Conservation (phyloP, 1,139 yeast species). For the Kluyveromyces sp. region DNA sequence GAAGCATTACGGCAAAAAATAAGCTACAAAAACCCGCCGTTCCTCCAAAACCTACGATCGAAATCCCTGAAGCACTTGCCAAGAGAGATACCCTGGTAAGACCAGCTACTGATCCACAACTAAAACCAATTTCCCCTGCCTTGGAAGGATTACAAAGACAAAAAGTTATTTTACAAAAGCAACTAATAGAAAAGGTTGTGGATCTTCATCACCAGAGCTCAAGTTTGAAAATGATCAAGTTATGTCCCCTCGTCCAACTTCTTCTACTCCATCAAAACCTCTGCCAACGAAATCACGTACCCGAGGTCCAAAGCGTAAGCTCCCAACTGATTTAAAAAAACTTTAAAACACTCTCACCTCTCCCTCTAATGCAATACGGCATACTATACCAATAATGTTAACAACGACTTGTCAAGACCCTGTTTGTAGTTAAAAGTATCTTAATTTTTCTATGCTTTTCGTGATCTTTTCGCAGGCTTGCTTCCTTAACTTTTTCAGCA, state of each 20-base stretch:
- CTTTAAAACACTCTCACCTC: background rate
- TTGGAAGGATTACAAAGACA: background rate
- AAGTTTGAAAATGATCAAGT: no score
- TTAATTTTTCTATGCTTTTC: no score
- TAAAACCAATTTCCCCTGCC: background rate
- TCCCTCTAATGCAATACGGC: background rate
- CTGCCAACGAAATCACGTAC: constrained; percentile 48
- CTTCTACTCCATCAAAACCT: background rate
- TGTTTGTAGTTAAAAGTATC: no score
- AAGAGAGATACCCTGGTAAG: constrained; percentile 2
- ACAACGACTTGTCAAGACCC: background rate
- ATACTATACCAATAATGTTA: background rate
- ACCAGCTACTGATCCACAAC: constrained; percentile 1
- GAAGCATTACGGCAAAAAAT: constrained; percentile 5
- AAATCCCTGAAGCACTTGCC: constrained; percentile 13
- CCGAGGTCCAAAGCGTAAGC: constrained; percentile 68
- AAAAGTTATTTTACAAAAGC: background rate
- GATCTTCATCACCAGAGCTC: no score
- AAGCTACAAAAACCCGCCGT: constrained; percentile 4
- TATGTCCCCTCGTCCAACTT: no score
- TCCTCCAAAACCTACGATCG: constrained; percentile 3
- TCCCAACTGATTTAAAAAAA: constrained; percentile 35
- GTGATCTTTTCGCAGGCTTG: no score
- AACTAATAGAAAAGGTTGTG: background rate
- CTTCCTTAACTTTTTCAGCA: no score